Evolutionary conservation across 192 early-diverging fungal species (phyloP), one percentile per base, ranked within the genome.

Genomic region (Coemansia sp.): DNA sequence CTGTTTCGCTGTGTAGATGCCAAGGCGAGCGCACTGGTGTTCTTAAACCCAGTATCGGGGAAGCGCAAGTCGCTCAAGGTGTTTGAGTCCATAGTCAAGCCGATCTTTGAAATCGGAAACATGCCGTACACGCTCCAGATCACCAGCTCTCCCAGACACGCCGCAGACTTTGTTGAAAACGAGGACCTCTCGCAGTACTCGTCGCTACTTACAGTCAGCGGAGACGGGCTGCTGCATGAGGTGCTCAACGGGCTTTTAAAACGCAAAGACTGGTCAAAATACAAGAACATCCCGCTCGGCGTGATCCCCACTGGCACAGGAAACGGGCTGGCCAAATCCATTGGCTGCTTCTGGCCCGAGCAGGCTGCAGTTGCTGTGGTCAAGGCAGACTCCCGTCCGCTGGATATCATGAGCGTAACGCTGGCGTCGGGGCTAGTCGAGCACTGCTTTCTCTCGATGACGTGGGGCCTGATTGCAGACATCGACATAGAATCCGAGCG

Each of bases 401-500:
- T 87, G 44, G 85, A 87, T 42, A 84, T 87, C 29, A 84, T 83
- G 81, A 81, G 82, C 23, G 62, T 76, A 4, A 79, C 82, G 20
- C 61, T 77, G 50, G 66, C 63, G 1, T 64, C 64, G 1, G 81
- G 82, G 9, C 61, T 54, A n/a, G 71, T 64, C 15, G 71, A 82
- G 22, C 79, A 85, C 42, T 77, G 84, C 28, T 82, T 84, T 64
- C 60, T 87, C 31, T 70, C 82, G 5, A 69, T 84, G 65, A 81
- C 79, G 29, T 87, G 84, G 85, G 85, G 84, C 1, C 65, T 85
- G 66, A 64, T 83, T 37, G 82, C 82, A 7, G 85, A 87, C 53
- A 69, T 85, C 5, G 85, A 87, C 33, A 85, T 87, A 31, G 85
- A 87, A 57, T 85, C 84, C 2, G 85, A 87, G 62, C 80, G 67